phyloP scores from a whole-genome alignment of 208 protist genomes.

The Acanthamoeba culbertsoni region DNA sequence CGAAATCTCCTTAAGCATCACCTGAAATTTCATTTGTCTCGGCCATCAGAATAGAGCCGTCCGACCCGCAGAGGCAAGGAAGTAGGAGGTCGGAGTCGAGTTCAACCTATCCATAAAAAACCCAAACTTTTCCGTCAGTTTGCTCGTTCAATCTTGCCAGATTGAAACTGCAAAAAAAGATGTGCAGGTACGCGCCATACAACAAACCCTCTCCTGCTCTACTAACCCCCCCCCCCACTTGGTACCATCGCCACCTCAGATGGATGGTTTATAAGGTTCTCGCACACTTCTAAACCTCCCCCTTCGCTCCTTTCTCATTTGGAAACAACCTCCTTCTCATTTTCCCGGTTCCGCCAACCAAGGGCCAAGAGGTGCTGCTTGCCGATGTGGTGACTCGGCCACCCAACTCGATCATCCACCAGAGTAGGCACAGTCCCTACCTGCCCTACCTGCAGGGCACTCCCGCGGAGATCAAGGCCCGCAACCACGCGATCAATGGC shows the following conservation, averaged over 20 bases:
- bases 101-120: neutral
- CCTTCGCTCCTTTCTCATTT: too few relatives aligned
- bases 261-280: slow-evolving; percentile 21
- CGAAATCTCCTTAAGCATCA: too few relatives aligned
- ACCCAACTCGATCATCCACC: slow-evolving; percentile 15
- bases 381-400: slow-evolving; percentile 15
- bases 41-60: too few relatives aligned
- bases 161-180: neutral
- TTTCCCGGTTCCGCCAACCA: too few relatives aligned
- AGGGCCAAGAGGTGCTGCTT: slow-evolving; percentile 27
- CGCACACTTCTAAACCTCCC: neutral
- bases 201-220: too few relatives aligned
- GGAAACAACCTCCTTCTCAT: too few relatives aligned
- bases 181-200: neutral
- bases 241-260: neutral
- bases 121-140: neutral
- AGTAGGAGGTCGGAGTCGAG: neutral
- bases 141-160: neutral
- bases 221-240: too few relatives aligned
- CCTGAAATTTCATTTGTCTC: too few relatives aligned
- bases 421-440: slow-evolving; percentile 14
- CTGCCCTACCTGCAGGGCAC: neutral
- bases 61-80: too few relatives aligned
- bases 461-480: neutral
- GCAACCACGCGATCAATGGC: slow-evolving; percentile 23